These are phyloP conservation scores for Starmerella apis DNA, from an alignment of 805 yeast genomes.

Conservation along the genomic window DNA sequence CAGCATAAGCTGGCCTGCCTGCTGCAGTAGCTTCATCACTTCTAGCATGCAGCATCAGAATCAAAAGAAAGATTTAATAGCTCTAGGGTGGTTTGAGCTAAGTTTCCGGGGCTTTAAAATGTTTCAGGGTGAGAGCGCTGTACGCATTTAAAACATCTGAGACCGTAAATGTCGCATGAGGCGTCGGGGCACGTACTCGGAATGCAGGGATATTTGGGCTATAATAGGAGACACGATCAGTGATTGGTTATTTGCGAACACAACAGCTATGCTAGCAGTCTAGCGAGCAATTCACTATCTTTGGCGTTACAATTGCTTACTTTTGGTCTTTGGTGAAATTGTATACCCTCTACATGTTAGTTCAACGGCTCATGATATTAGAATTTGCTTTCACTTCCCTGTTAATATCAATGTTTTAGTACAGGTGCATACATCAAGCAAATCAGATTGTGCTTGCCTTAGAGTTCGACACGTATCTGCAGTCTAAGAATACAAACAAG, in stretches of 20 bases:
- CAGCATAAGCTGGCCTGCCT: neutral
- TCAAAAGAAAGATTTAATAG: neutral
- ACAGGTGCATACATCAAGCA: too few relatives aligned
- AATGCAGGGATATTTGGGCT: slow-evolving; percentile 1
- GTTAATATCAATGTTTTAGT: too few relatives aligned
- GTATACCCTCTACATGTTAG: too few relatives aligned
- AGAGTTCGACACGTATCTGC: too few relatives aligned
- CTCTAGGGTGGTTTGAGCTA: neutral
- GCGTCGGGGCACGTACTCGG: neutral
- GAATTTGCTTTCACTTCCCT: too few relatives aligned
- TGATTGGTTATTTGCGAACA: neutral
- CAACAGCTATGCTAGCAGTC: neutral
- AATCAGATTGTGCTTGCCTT: too few relatives aligned
- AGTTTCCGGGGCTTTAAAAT: neutral
- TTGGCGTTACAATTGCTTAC: too few relatives aligned
- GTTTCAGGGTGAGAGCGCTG: slow-evolving; percentile 1
- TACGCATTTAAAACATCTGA: slow-evolving; percentile 3
- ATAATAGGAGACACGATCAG: neutral
- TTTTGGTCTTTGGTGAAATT: too few relatives aligned
- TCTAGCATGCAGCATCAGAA: neutral
- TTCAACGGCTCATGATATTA: too few relatives aligned
- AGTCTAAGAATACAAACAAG: too few relatives aligned
- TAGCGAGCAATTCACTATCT: too few relatives aligned
- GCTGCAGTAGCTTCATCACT: neutral
- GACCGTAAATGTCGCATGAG: neutral